These are phyloP conservation scores for Cutaneotrichosporon mucoides DNA, from an alignment of 1,284 basidiomycete species.

Conservation along the genomic window DNA sequence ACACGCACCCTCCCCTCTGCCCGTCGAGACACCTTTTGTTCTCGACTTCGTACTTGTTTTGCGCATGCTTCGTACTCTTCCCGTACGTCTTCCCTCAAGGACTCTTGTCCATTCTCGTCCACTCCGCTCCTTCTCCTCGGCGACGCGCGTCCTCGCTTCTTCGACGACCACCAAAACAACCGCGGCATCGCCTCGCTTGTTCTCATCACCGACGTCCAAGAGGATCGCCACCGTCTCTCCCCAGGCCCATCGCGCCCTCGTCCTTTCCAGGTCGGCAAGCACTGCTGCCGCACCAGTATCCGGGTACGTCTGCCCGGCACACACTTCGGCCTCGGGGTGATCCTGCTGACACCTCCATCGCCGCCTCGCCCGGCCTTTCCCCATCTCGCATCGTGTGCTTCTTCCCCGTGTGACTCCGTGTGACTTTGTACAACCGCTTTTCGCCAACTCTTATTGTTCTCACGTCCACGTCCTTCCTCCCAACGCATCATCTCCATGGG, in stretches of 20 bases:
- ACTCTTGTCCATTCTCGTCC: not conserved
- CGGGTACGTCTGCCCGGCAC: not conserved
- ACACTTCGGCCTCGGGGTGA: not conserved
- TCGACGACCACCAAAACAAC: not conserved
- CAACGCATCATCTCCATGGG: not conserved
- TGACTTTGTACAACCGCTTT: too few relatives aligned
- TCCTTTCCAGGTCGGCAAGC: not conserved
- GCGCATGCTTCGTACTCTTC: conserved; percentile 2
- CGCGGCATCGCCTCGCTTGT: too few relatives aligned
- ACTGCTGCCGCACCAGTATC: not conserved
- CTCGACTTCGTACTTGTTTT: not conserved
- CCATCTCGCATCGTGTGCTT: not conserved
- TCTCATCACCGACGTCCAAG: too few relatives aligned
- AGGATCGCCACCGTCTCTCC: not conserved
- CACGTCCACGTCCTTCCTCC: not conserved
- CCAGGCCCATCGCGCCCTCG: not conserved
- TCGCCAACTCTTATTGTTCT: not conserved
- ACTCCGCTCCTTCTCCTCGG: not conserved
- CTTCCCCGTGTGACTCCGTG: not conserved
- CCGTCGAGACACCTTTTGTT: conserved; percentile 1
- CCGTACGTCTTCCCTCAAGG: not conserved
- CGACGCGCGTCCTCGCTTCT: not conserved
- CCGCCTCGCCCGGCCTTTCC: not conserved
- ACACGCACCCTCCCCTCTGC: not conserved
- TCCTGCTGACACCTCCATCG: not conserved